Evolutionary conservation across 140 eudicot species (phyloP).

Genomic region (Ambrosia hybrid): DNA sequence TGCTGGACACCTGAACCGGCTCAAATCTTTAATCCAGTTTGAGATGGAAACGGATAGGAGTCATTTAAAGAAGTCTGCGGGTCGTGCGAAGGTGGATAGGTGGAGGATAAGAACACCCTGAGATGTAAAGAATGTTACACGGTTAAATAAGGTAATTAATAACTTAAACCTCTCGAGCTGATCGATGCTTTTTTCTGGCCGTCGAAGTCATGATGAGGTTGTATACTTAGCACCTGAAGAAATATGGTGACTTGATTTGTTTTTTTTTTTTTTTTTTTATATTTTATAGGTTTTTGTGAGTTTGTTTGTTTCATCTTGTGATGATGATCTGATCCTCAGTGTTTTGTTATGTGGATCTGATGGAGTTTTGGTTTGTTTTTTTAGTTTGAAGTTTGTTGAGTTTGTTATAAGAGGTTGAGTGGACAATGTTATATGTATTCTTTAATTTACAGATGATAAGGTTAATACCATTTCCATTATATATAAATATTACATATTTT

Average conservation of each 20-base stretch:
- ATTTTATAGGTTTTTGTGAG: conserved; percentile 15
- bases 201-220: conserved; percentile 32
- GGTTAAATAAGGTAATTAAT: conserved; percentile 10
- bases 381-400: neutral
- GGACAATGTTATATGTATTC: conserved; percentile 30
- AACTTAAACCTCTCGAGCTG: conserved; percentile 17
- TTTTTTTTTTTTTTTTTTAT: neutral
- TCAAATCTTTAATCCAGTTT: conserved; percentile 58
- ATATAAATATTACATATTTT: neutral
- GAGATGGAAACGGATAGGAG: conserved; percentile 54
- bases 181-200: conserved; percentile 48
- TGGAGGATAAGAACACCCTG: conserved; percentile 45
- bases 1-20: conserved; percentile 56
- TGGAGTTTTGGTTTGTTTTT: conserved; percentile 33
- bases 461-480: conserved; percentile 12
- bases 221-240: neutral
- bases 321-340: conserved; percentile 46
- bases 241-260: conserved; percentile 2
- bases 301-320: conserved; percentile 29
- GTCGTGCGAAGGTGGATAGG: conserved; percentile 50
- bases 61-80: conserved; percentile 46
- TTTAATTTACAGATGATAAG: conserved; percentile 18
- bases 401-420: conserved; percentile 26
- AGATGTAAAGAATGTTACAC: conserved; percentile 33
- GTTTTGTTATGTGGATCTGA: conserved; percentile 47